Evolutionary conservation across 257 asterid genomes (phyloP).

Genomic region (Hygrophila difformis): DNA sequence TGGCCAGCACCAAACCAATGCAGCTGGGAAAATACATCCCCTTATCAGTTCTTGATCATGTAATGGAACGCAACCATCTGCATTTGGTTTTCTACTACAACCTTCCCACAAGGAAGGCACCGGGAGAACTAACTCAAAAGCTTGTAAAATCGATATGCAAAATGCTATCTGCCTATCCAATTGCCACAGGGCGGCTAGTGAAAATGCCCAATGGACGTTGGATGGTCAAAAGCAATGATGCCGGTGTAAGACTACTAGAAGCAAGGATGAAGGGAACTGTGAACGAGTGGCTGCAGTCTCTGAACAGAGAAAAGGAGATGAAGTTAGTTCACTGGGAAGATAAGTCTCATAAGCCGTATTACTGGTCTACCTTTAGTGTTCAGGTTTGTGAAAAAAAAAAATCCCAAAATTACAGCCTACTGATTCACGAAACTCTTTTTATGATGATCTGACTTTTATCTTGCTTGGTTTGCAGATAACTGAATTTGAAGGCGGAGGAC

Average conservation of each 20-base stretch:
- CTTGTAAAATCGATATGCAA: slow-evolving; percentile 32
- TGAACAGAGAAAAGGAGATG: slow-evolving; percentile 55
- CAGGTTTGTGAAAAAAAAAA: slow-evolving; percentile 26
- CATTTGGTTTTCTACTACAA: slow-evolving; percentile 37
- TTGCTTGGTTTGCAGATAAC: slow-evolving; percentile 30
- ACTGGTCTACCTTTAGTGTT: slow-evolving; percentile 55
- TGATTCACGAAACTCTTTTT: too few species aligned
- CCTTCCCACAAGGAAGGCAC: slow-evolving; percentile 12
- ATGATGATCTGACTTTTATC: not conserved
- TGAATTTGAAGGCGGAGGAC: slow-evolving; percentile 54
- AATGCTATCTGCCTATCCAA: slow-evolving; percentile 31
- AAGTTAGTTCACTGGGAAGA: slow-evolving; percentile 55
- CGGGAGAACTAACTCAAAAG: slow-evolving; percentile 29
- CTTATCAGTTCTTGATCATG: slow-evolving; percentile 43
- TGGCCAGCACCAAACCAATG: slow-evolving; percentile 37
- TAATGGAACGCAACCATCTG: slow-evolving; percentile 37
- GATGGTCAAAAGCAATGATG: slow-evolving; percentile 57
- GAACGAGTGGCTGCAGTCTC: slow-evolving; percentile 40
- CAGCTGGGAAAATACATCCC: slow-evolving; percentile 31
- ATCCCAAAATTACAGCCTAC: not conserved
- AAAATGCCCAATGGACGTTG: slow-evolving; percentile 32
- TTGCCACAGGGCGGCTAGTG: slow-evolving; percentile 34
- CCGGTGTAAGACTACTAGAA: slow-evolving; percentile 49
- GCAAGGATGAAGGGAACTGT: slow-evolving; percentile 37
- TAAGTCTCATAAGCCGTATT: slow-evolving; percentile 41